Evolutionary conservation across 2,329 filamentous ascomycete species (phyloP).

Genomic region (Chrysoporthe austroafricana): DNA sequence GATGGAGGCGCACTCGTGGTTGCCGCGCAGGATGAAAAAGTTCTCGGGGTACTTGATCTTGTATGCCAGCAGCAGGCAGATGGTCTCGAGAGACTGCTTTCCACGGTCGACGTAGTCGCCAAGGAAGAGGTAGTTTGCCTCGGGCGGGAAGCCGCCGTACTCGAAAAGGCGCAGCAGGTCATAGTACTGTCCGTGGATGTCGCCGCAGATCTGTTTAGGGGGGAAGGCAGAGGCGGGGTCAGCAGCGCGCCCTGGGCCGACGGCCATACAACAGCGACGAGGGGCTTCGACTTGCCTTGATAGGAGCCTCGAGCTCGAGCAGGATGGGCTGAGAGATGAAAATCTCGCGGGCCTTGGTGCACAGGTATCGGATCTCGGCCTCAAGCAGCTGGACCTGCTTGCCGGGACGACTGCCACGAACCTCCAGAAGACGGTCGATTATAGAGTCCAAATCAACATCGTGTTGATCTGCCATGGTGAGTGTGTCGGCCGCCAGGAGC

Average conservation of each 20-base stretch:
- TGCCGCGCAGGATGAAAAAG: conserved; percentile 97
- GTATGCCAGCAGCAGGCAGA: conserved; percentile 94
- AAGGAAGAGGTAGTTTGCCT: conserved; percentile 99
- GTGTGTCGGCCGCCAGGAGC: conserved; percentile 44
- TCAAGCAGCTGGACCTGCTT: conserved; percentile 98
- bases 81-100: conserved; percentile 98
- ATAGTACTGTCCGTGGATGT: conserved; percentile 99
- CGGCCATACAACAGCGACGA: conserved; percentile 13
- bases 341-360: conserved; percentile 98
- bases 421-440: conserved; percentile 97
- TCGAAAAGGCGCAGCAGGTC: conserved; percentile 96
- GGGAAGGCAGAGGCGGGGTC: conserved; percentile 20
- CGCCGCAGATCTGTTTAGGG: conserved; percentile 83
- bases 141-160: conserved; percentile 96
- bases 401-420: conserved; percentile 94
- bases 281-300: conserved; percentile 73
- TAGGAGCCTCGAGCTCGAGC: conserved; percentile 95
- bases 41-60: conserved; percentile 99
- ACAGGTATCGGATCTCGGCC: conserved; percentile 93
- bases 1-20: conserved; percentile 98
- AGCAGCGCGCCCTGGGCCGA: conserved; percentile 17
- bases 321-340: conserved; percentile 99
- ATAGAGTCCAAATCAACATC: conserved; percentile 99
- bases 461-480: conserved; percentile 66
- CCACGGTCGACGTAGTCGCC: conserved; percentile 98